Evolutionary conservation across 345 rosid species (phyloP), one percentile per base, ranked within the genome.

Genomic region (Hypericum perforatum): DNA sequence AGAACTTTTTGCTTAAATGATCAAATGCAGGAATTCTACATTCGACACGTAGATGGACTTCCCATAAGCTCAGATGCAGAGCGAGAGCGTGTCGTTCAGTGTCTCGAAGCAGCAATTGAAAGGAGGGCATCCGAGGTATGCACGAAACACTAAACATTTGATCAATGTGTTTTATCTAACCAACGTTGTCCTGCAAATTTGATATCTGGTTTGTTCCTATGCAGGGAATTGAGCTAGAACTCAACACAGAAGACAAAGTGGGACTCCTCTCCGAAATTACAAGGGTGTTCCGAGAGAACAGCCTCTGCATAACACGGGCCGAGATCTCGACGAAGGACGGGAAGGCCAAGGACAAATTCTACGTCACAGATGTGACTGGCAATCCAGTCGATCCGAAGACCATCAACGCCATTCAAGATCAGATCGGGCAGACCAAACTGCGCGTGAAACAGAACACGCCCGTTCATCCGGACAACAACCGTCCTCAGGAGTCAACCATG

Each of bases 51-150:
- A 0, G 89, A 81, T 72, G 95, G 95, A 15, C 74, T 69, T 40
- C 91, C 91, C 16, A 60, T 86, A 43, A 80, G 82, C 63, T 83
- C 86, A 0, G 91, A 83, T 65, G 89, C 89, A 0, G 95, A 86
- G 64, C 72, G 82, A 71, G 81, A 79, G 16, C 79, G 95, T 45
- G 80, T 86, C 9, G 62, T 70, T 15, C 78, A 81, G 56, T 86
- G 95, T 77, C 84, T 86, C 13, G 81, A 77, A 72, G 95, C 92
- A 22, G 95, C 92, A 46, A 81, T 83, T 52, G 77, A 81, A 60
- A 81, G 95, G 63, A 70, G 95, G 58, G 77, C 75, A n/a, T 79
- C 74, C 3, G 84, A 83, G 84, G 95, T 83, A 76, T 8, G 32
- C 32, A 22, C 4, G 32, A 22, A 22, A 22, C 32, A 22, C 32